Evolutionary conservation across 768 basidiomycete species (phyloP).

Genomic region (Rossbeevera mucosa): DNA sequence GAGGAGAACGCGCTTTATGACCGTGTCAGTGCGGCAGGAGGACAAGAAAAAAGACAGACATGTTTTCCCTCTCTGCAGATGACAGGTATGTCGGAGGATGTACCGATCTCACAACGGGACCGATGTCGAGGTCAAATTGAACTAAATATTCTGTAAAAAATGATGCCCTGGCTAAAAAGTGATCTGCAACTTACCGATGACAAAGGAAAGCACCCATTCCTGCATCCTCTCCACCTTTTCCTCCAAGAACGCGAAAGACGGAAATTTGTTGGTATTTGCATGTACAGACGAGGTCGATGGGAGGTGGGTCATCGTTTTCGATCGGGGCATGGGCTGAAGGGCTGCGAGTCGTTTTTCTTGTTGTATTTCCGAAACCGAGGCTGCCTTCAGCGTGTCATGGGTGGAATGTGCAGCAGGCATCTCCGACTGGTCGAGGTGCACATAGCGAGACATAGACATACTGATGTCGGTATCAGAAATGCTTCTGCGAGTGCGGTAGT

Average conservation of each 20-base stretch:
- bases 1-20: slow-evolving; percentile 76
- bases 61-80: slow-evolving; percentile 71
- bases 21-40: slow-evolving; percentile 5
- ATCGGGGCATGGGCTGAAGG: slow-evolving; percentile 36
- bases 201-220: slow-evolving; percentile 65
- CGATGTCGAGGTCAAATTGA: slow-evolving; percentile 85
- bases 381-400: slow-evolving; percentile 26
- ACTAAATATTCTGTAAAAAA: slow-evolving; percentile 44
- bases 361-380: slow-evolving; percentile 30
- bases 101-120: slow-evolving; percentile 69
- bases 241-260: slow-evolving; percentile 44
- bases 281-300: slow-evolving; percentile 28
- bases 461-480: slow-evolving; percentile 24
- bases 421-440: slow-evolving; percentile 3
- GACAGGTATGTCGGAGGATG: slow-evolving; percentile 65
- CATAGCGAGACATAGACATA: slow-evolving; percentile 16
- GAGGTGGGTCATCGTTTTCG: slow-evolving; percentile 43
- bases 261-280: slow-evolving; percentile 33
- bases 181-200: slow-evolving; percentile 48
- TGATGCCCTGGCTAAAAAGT: neutral
- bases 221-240: slow-evolving; percentile 48
- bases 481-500: slow-evolving; percentile 22
- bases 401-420: neutral
- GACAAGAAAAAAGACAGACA: slow-evolving; percentile 41
- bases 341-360: slow-evolving; percentile 8